phyloP scores from a whole-genome alignment of 2,329 filamentous ascomycete genomes.

The Talaromyces funiculosus region DNA sequence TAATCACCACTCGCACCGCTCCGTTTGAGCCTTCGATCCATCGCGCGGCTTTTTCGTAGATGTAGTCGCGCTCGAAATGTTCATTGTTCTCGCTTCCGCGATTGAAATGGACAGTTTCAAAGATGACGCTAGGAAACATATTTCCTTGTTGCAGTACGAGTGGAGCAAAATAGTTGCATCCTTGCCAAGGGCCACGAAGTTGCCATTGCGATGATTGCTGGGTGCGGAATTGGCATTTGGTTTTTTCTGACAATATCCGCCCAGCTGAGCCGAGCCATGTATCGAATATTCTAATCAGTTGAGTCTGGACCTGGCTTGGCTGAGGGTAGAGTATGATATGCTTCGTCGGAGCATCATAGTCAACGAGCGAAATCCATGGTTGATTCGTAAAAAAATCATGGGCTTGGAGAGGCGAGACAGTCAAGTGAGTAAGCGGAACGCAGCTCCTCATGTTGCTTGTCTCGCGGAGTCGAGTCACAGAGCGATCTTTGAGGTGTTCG shows the following conservation, averaged over 20 bases:
- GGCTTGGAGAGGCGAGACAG: neutral
- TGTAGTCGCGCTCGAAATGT: neutral
- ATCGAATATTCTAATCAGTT: neutral
- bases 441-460: neutral
- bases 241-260: neutral
- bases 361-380: neutral
- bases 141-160: neutral
- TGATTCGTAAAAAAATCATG: neutral
- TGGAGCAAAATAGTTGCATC: constrained; percentile 1
- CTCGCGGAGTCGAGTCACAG: neutral
- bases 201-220: neutral
- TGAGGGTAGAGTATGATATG: neutral
- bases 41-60: neutral
- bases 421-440: neutral
- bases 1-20: neutral
- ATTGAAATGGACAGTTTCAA: neutral
- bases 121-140: neutral
- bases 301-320: neutral
- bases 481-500: neutral
- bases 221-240: neutral
- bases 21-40: constrained; percentile 1
- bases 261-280: neutral
- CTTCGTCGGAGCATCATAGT: neutral
- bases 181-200: neutral
- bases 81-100: neutral